These are phyloP conservation scores for Elongisporangium prolatum DNA, from an alignment of 352 stramenopile genomes.

Conservation along the genomic window DNA sequence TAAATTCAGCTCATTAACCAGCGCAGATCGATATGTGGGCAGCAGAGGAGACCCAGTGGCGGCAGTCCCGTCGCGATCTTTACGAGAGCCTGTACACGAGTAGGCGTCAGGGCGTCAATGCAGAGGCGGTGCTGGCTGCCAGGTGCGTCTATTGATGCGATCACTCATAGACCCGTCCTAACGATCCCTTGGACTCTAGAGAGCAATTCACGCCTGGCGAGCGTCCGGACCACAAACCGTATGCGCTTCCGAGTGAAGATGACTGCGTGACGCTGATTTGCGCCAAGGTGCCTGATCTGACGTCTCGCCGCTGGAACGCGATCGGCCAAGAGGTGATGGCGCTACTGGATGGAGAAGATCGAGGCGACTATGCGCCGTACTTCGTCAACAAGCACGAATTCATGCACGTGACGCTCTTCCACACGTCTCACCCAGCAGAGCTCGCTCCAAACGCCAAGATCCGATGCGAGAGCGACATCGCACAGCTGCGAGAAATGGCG, in stretches of 20 bases:
- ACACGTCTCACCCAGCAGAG: conserved; percentile 68
- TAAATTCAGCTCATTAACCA: too few relatives aligned
- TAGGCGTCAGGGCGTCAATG: conserved; percentile 31
- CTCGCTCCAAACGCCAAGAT: conserved; percentile 33
- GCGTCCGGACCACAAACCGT: conserved; percentile 43
- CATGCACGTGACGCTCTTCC: conserved; percentile 80
- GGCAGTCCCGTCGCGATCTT: conserved; percentile 27
- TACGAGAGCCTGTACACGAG: conserved; percentile 30
- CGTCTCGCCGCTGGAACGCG: conserved; percentile 28
- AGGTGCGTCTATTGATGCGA: conserved; percentile 17
- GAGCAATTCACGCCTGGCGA: conserved; percentile 25
- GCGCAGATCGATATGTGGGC: too few relatives aligned
- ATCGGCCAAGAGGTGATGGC: conserved; percentile 41
- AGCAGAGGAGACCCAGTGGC: conserved; percentile 36
- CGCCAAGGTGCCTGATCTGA: conserved; percentile 28
- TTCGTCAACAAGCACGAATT: conserved; percentile 61
- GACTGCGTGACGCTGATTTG: conserved; percentile 49
- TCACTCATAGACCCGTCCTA: too few relatives aligned
- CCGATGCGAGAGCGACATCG: conserved; percentile 36
- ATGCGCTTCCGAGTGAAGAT: conserved; percentile 33
- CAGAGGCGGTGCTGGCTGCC: conserved; percentile 25
- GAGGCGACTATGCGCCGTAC: conserved; percentile 25
- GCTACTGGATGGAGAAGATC: conserved; percentile 28
- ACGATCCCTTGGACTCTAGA: conserved; percentile 10
- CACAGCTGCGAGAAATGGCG: conserved; percentile 33